These are phyloP conservation scores for Aspergillus puulaauensis DNA, from an alignment of 2,329 filamentous ascomycete genomes.

Conservation along the genomic window DNA sequence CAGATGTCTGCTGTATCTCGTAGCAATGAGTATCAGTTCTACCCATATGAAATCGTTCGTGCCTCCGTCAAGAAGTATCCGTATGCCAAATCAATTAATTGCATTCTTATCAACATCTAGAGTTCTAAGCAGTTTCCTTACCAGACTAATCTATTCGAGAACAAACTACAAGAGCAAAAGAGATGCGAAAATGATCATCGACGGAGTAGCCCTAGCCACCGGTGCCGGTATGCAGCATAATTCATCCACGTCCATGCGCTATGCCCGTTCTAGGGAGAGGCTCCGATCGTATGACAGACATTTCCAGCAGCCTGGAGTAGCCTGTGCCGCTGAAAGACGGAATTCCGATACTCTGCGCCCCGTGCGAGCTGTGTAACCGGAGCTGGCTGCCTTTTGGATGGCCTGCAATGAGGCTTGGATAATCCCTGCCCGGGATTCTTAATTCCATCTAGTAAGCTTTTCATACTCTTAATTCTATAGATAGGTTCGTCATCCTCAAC, in stretches of 20 bases:
- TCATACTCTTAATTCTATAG: too few species aligned
- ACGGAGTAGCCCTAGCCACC: constrained; percentile 6
- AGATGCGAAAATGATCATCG: not conserved
- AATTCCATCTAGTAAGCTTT: too few species aligned
- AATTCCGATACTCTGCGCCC: constrained; percentile 9
- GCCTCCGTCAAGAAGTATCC: too few species aligned
- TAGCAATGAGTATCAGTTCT: too few species aligned
- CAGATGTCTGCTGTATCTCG: too few species aligned
- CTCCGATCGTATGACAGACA: constrained; percentile 26
- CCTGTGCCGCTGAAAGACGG: constrained; percentile 8
- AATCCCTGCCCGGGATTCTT: not conserved
- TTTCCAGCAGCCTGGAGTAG: constrained; percentile 12
- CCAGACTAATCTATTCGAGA: not conserved
- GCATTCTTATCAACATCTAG: too few species aligned
- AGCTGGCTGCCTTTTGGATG: constrained; percentile 22
- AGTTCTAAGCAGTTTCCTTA: too few species aligned
- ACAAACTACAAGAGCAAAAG: too few species aligned
- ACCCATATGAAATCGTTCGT: too few species aligned
- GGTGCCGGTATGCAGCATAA: constrained; percentile 11
- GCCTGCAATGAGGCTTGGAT: not conserved
- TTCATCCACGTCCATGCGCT: constrained; percentile 33
- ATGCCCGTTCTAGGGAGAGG: constrained; percentile 32
- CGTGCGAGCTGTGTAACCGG: constrained; percentile 32
- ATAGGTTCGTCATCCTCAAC: too few species aligned
- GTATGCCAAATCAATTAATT: too few species aligned